Percentiles rank a stretch among this genome's conserved stretches.
phyloP scores from a whole-genome alignment of 306 rosid species.

The Acacia melanoxylon region DNA sequence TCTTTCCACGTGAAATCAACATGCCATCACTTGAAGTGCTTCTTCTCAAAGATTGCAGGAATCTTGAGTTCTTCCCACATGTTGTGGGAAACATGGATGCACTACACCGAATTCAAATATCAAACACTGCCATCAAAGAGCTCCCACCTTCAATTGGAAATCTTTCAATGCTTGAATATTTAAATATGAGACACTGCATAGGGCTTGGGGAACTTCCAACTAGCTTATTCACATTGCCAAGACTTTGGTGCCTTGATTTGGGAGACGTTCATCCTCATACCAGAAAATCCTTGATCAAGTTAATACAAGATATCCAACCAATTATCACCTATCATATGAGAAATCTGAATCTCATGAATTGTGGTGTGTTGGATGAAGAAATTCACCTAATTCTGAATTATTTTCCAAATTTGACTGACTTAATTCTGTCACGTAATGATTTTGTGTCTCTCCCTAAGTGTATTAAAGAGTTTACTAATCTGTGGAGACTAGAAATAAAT shows the following conservation, averaged over 20 bases:
- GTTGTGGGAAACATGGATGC: conserved; percentile 5
- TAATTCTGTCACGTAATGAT: not conserved
- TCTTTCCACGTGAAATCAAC: not conserved
- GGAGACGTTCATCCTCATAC: not conserved
- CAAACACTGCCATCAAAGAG: not conserved
- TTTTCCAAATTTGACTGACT: not conserved
- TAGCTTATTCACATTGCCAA: not conserved
- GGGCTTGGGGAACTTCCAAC: conserved; percentile 8
- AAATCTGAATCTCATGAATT: not conserved
- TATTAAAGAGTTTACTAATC: not conserved
- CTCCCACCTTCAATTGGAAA: conserved; percentile 22
- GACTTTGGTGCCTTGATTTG: not conserved
- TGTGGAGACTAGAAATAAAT: not conserved
- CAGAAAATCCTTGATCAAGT: not conserved
- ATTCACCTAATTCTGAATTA: not conserved
- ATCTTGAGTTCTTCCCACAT: conserved; percentile 19
- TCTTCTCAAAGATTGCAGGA: not conserved
- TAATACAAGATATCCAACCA: not conserved
- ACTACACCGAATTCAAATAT: not conserved
- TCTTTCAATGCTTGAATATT: not conserved
- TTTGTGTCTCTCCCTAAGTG: not conserved
- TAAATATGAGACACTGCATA: not conserved
- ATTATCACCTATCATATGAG: not conserved
- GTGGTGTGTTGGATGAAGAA: not conserved
- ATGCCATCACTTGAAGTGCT: conserved; percentile 15